phyloP scores from a whole-genome alignment of 2,329 filamentous ascomycete genomes.

The Trematosphaeria pertusa region DNA sequence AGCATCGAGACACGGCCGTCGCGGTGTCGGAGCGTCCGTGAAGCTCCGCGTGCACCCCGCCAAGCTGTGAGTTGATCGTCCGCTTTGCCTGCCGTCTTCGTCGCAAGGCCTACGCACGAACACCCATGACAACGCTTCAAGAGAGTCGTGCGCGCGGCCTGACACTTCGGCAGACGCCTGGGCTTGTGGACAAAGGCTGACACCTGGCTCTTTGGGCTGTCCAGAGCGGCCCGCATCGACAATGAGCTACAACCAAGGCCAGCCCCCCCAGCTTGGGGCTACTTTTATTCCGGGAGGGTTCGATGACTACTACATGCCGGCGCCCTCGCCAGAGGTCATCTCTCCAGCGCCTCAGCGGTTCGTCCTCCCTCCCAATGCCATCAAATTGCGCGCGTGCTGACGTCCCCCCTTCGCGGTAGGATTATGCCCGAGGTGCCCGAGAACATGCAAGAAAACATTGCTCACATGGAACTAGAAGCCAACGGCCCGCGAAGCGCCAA shows the following conservation, averaged over 20 bases:
- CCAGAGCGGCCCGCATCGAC: constrained; percentile 19
- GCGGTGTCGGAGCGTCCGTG: too few relatives aligned
- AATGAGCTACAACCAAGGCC: constrained; percentile 48
- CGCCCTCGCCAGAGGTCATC: constrained; percentile 65
- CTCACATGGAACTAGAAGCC: constrained; percentile 87
- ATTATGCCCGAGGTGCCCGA: constrained; percentile 95
- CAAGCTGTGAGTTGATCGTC: constrained; percentile 29
- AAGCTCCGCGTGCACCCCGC: constrained; percentile 30
- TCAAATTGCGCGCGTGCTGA: constrained; percentile 40
- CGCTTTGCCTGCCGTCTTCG: constrained; percentile 30
- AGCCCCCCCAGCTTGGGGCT: constrained; percentile 53
- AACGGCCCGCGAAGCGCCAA: constrained; percentile 50
- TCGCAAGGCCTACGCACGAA: constrained; percentile 28
- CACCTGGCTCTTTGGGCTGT: constrained; percentile 23
- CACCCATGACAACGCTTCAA: constrained; percentile 23
- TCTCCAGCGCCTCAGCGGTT: constrained; percentile 75
- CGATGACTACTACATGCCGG: constrained; percentile 72
- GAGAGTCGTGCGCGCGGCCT: constrained; percentile 15
- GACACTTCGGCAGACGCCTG: constrained; percentile 19
- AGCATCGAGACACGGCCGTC: background rate
- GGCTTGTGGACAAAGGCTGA: constrained; percentile 37
- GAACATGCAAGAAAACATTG: constrained; percentile 94
- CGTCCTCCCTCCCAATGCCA: constrained; percentile 37
- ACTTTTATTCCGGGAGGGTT: constrained; percentile 72
- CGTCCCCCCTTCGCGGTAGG: constrained; percentile 57